Evolutionary conservation across 2,329 filamentous ascomycete genomes (phyloP).

Genomic region (Drechslerella coelobrocha): DNA sequence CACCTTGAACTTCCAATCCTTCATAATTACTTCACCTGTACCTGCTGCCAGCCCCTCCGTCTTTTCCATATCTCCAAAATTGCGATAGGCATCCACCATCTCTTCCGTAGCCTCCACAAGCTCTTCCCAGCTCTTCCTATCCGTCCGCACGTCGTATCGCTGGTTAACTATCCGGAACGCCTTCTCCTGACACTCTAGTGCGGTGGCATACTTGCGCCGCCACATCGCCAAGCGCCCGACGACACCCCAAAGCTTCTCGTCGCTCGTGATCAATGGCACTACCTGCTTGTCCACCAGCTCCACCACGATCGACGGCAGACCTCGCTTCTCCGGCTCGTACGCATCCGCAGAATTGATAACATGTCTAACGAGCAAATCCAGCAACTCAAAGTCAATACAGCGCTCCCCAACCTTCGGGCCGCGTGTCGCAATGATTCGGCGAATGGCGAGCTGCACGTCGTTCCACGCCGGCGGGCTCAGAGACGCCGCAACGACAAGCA

Average conservation of each 20-base stretch:
- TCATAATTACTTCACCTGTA: conserved; percentile 70
- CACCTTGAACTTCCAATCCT: conserved; percentile 87
- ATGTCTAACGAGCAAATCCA: conserved; percentile 75
- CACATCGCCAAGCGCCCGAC: conserved; percentile 76
- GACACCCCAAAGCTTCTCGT: conserved; percentile 77
- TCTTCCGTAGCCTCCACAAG: conserved; percentile 81
- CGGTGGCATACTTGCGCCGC: conserved; percentile 72
- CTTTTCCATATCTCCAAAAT: conserved; percentile 69
- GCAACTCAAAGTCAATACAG: conserved; percentile 75
- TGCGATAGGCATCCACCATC: conserved; percentile 82
- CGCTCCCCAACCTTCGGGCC: conserved; percentile 72
- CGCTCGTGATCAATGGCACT: conserved; percentile 81
- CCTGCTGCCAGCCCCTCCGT: conserved; percentile 64
- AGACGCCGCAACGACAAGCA: conserved; percentile 83
- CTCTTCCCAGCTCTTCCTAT: conserved; percentile 70
- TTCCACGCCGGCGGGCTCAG: conserved; percentile 75
- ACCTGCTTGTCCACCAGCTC: conserved; percentile 76
- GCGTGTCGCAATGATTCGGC: conserved; percentile 77
- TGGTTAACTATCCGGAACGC: conserved; percentile 78
- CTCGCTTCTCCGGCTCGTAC: conserved; percentile 60
- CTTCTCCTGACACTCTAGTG: conserved; percentile 84
- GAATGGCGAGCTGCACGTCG: conserved; percentile 78
- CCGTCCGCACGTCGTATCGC: conserved; percentile 65
- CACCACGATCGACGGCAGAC: conserved; percentile 69
- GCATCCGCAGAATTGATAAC: conserved; percentile 63